Conservation (phyloP, 768 basidiomycete genomes). For the Mycena venus region DNA sequence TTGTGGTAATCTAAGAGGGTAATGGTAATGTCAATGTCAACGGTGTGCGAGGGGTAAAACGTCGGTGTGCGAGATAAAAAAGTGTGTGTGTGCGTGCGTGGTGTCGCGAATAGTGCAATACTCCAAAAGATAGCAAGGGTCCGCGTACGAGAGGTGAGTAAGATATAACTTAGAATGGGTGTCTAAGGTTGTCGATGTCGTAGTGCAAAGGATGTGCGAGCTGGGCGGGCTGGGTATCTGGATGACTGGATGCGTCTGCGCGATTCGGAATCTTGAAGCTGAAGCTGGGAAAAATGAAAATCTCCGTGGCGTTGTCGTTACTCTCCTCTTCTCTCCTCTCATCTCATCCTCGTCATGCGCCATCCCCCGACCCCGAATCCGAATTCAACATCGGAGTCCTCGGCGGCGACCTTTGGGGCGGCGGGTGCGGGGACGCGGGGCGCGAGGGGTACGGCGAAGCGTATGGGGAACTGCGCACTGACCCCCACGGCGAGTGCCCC, state of each 20-base stretch:
- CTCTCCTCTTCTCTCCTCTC: neutral
- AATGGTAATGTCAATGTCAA: no score
- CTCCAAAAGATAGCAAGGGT: no score
- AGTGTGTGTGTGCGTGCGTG: no score
- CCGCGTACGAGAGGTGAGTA: no score
- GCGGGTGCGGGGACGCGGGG: conserved; percentile 48
- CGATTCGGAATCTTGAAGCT: neutral
- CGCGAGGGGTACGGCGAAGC: conserved; percentile 58
- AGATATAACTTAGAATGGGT: no score
- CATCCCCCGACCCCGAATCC: neutral
- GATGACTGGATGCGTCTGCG: neutral
- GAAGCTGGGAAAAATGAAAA: neutral
- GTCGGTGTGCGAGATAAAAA: no score
- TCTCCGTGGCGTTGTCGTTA: neutral
- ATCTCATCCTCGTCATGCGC: neutral
- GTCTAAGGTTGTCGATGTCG: neutral
- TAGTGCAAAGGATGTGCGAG: neutral
- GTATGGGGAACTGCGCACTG: no score
- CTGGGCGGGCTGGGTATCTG: neutral
- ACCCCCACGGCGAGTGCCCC: conserved; percentile 38
- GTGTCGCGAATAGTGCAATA: no score
- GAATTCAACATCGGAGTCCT: conserved; percentile 22
- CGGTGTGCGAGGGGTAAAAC: no score
- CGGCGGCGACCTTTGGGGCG: no score
- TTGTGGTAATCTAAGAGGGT: conserved; percentile 12